Evolutionary conservation across 1,284 basidiomycete genomes (phyloP).

Genomic region (Heterobasidion parviporum): DNA sequence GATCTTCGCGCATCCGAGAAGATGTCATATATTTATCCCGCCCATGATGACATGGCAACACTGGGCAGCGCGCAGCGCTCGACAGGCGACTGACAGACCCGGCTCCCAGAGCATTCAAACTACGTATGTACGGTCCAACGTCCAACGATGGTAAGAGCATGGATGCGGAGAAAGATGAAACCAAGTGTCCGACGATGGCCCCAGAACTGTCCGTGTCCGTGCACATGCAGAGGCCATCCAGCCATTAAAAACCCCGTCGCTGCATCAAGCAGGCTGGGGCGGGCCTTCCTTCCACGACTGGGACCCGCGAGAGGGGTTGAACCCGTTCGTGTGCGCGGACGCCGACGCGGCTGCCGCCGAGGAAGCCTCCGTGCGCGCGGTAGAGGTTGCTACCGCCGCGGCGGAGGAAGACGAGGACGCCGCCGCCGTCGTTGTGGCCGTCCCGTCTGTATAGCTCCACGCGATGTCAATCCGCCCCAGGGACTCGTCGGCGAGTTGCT

Average conservation of each 20-base stretch:
- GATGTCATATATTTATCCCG: no score
- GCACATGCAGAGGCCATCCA: background rate
- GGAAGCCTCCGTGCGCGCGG: background rate
- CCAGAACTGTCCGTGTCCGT: background rate
- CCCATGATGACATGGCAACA: no score
- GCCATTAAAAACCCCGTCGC: no score
- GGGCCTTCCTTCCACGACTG: background rate
- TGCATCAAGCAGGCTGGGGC: background rate
- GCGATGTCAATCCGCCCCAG: conserved; percentile 32
- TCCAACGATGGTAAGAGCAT: no score
- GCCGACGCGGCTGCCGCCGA: background rate
- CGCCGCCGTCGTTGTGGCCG: background rate
- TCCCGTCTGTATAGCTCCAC: background rate
- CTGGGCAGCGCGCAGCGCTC: no score
- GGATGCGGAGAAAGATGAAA: no score
- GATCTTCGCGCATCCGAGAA: no score
- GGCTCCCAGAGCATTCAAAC: no score
- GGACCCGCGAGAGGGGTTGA: no score
- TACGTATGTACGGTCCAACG: no score
- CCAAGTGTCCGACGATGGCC: no score
- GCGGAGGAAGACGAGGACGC: background rate
- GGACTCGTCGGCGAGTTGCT: conserved; percentile 20
- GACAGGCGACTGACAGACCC: no score
- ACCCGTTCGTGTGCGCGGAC: background rate
- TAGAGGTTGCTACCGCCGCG: background rate